Percentiles rank a stretch among this genome's conserved stretches.
Evolutionary conservation across 202 grass and related monocot species (phyloP).

Genomic region (Hordeum pubiflorum): DNA sequence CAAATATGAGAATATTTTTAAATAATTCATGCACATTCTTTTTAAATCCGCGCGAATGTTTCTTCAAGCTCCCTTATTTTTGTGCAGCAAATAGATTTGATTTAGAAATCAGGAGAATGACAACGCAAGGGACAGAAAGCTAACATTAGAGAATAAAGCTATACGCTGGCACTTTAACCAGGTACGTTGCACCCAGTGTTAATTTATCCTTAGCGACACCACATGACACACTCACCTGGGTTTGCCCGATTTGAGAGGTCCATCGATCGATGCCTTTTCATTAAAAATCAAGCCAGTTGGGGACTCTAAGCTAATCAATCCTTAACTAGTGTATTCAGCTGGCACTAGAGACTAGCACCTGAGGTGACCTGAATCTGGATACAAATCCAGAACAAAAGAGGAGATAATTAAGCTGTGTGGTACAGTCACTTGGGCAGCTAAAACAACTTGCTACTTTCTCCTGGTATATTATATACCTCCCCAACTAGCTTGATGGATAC

Average conservation of each 20-base stretch:
- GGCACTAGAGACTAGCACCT: conserved; percentile 23
- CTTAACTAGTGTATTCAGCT: conserved; percentile 23
- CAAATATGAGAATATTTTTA: too few relatives aligned
- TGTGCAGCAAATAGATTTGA: not conserved
- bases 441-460: not conserved
- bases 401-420: not conserved
- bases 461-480: not conserved
- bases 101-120: not conserved
- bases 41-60: too few relatives aligned
- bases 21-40: too few relatives aligned
- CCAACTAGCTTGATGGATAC: not conserved
- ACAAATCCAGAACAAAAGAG: conserved; percentile 21
- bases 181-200: conserved; percentile 19
- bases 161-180: not conserved
- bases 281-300: conserved; percentile 10
- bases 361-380: conserved; percentile 38
- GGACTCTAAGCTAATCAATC: not conserved
- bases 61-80: not conserved
- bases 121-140: not conserved
- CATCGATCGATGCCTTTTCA: conserved; percentile 17
- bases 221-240: not conserved
- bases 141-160: not conserved
- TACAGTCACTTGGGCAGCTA: not conserved
- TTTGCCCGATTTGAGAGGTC: conserved; percentile 14
- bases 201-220: not conserved